phyloP scores from a whole-genome alignment of 1,284 basidiomycete genomes.

The Malassezia sympodialis region DNA sequence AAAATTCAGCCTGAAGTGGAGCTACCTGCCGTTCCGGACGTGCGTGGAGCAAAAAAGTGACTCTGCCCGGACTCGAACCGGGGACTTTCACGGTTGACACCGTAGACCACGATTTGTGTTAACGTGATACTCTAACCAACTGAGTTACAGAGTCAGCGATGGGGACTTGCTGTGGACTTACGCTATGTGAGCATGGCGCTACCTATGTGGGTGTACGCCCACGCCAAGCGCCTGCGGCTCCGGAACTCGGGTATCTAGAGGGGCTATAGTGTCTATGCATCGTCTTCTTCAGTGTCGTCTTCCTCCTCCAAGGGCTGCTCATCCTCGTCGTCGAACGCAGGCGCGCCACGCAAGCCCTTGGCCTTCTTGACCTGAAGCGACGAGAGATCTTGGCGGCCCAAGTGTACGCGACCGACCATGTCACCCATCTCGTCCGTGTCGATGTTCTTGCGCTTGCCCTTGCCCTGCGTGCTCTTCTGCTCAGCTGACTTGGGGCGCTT shows the following conservation, averaged over 20 bases:
- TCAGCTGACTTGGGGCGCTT: slow-evolving; percentile 77
- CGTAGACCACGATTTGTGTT: slow-evolving; percentile 10
- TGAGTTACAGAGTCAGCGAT: slow-evolving; percentile 17
- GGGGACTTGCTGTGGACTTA: background rate
- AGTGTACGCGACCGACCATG: slow-evolving; percentile 75
- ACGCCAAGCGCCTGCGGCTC: too few species aligned
- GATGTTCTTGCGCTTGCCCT: slow-evolving; percentile 71
- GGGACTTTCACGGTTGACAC: slow-evolving; percentile 20
- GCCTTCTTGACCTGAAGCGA: slow-evolving; percentile 82
- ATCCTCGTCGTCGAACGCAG: slow-evolving; percentile 26
- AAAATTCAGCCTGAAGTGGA: too few species aligned
- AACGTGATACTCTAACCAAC: slow-evolving; percentile 24
- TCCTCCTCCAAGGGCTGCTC: slow-evolving; percentile 19
- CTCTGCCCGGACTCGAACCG: slow-evolving; percentile 21
- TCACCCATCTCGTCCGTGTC: slow-evolving; percentile 99
- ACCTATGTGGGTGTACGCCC: too few species aligned
- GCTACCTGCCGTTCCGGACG: background rate
- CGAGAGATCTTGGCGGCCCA: slow-evolving; percentile 76
- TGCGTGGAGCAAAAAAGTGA: slow-evolving; percentile 13
- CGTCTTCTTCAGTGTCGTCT: slow-evolving; percentile 22
- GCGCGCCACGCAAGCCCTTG: slow-evolving; percentile 59
- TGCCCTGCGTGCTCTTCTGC: slow-evolving; percentile 56
- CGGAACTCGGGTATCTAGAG: background rate
- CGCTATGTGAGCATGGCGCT: background rate
- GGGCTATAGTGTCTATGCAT: slow-evolving; percentile 15